Evolutionary conservation across 2,329 filamentous ascomycete species (phyloP), one percentile per base, ranked within the genome.

Genomic region (Sporothrix pallida): DNA sequence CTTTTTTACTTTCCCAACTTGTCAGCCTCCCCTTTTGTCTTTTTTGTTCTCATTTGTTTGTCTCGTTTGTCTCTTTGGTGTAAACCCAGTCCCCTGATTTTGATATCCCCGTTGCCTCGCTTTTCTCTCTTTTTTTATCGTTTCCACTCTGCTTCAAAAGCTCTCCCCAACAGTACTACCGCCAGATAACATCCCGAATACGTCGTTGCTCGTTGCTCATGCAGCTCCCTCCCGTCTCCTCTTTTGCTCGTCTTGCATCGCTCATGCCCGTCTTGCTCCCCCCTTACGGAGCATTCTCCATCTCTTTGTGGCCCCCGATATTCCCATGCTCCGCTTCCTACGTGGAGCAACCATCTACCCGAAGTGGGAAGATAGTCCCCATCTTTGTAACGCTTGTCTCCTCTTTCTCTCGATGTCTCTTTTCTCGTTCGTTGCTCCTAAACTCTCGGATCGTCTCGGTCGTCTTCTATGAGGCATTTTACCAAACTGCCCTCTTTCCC

Each of bases 401-500:
- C 46, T 50, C 44, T 52, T 20, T 23, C n/a, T 12, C 13, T 37
- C 4, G 31, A 37, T 37, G 31, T 37, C 31, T 23, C 8, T 26
- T 15, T 46, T 37, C 13, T 68, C 23, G 23, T 67, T n/a, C 7
- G 44, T 52, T 69, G 7, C 9, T 54, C 26, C 46, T 68, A 8
- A 23, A 17, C 15, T 20, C 48, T 70, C 23, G 17, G 23, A 15
- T 42, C 48, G 15, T 54, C 31, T 70, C 52, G 50, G 31, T 12
- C 13, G 10, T 10, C 8, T 60, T 65, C 56, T 65, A 72, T 72
- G 70, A 63, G 70, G 70, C 56, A 72, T 72, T 72, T 71, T 48
- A 26, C 42, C 37, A 31, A 26, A 26, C 9, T 17, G 23, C 23
- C 23, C 65, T 52, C 20, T 26, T 26, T 31, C 26, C 7, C 20